These are phyloP conservation scores for Chiua virens DNA, from an alignment of 768 basidiomycete species.

Conservation along the genomic window DNA sequence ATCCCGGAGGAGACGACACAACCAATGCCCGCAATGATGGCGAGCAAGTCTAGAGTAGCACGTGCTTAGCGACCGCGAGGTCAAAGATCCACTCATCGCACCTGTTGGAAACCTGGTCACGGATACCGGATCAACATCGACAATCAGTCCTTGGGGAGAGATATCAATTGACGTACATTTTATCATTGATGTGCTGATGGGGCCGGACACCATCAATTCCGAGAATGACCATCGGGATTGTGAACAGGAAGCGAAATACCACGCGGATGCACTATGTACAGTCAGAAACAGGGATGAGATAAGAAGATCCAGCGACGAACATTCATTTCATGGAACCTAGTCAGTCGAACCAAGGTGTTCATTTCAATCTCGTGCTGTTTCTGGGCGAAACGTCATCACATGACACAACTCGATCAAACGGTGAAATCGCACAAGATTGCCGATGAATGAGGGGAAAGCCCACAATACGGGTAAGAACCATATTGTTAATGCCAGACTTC, in stretches of 20 bases:
- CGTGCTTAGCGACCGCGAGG: neutral
- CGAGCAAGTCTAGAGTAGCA: conserved; percentile 50
- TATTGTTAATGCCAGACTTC: conserved; percentile 66
- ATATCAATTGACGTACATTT: conserved; percentile 35
- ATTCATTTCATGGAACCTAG: conserved; percentile 81
- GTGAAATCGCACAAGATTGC: conserved; percentile 50
- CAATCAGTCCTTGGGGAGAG: neutral
- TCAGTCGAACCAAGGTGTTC: conserved; percentile 65
- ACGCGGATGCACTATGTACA: conserved; percentile 60
- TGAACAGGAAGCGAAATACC: conserved; percentile 72
- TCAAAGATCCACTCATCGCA: neutral
- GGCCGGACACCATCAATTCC: conserved; percentile 67
- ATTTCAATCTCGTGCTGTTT: conserved; percentile 61
- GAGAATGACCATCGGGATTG: conserved; percentile 61
- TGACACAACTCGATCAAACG: neutral
- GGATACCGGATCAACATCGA: neutral
- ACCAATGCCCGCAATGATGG: conserved; percentile 58
- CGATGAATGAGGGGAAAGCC: conserved; percentile 66
- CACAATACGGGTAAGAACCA: conserved; percentile 76
- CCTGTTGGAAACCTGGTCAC: conserved; percentile 27
- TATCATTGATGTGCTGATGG: conserved; percentile 65
- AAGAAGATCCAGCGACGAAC: conserved; percentile 40
- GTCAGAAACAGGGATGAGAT: neutral
- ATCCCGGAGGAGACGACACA: conserved; percentile 67
- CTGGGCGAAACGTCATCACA: conserved; percentile 32